A percentile compares a stretch with the other conserved stretches of the same genome.
Evolutionary conservation across 257 asterid species (phyloP).

Genomic region (Nicotiana knightiana): DNA sequence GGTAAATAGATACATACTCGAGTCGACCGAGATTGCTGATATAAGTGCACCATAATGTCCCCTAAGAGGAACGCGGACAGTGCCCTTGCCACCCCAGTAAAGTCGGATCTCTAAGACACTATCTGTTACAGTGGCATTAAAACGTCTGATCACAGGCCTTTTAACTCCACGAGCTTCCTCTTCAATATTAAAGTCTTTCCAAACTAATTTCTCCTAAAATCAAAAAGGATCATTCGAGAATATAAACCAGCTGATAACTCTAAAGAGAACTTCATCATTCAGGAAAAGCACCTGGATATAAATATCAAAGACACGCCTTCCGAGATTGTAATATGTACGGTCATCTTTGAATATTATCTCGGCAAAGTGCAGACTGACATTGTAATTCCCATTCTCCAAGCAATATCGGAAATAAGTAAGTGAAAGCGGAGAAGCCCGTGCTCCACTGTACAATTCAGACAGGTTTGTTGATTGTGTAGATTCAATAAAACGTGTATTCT

Average conservation of each 20-base stretch:
- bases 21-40: slow-evolving; percentile 76
- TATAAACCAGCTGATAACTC: background rate
- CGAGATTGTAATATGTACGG: slow-evolving; percentile 19
- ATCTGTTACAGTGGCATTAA: slow-evolving; percentile 48
- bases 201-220: slow-evolving; percentile 51
- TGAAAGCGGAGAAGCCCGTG: slow-evolving; percentile 37
- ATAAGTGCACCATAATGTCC: slow-evolving; percentile 89
- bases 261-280: background rate
- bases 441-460: slow-evolving; percentile 28
- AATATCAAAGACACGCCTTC: slow-evolving; percentile 30
- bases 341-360: slow-evolving; percentile 28
- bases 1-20: slow-evolving; percentile 31
- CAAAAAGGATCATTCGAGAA: slow-evolving; percentile 31
- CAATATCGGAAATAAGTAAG: slow-evolving; percentile 33
- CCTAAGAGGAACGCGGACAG: slow-evolving; percentile 49
- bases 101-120: slow-evolving; percentile 57
- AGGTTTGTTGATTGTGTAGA: slow-evolving; percentile 27
- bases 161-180: slow-evolving; percentile 72
- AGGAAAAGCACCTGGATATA: slow-evolving; percentile 29
- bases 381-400: slow-evolving; percentile 30
- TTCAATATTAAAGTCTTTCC: slow-evolving; percentile 71
- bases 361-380: slow-evolving; percentile 33
- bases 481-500: slow-evolving; percentile 41
- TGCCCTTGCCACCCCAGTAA: slow-evolving; percentile 93
- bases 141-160: slow-evolving; percentile 31